Percentiles rank a stretch among this genome's conserved stretches.
Conservation (phyloP, 2,329 filamentous ascomycete species). For the Paracorniculantispora psalliotae region DNA sequence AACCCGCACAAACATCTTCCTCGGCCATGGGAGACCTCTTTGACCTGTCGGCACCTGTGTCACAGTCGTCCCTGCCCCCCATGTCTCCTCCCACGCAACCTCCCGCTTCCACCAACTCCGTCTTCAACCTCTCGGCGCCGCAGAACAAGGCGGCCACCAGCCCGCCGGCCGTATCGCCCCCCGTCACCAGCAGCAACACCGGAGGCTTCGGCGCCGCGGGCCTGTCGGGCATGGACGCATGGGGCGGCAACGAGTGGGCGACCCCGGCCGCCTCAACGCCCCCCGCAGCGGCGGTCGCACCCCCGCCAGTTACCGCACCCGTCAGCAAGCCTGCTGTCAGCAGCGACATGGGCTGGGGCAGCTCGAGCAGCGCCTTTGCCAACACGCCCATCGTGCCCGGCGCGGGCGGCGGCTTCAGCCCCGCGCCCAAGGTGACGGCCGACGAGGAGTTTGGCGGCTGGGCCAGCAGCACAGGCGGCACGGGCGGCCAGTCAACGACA, state of each 20-base stretch:
- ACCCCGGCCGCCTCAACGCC: slow-evolving; percentile 46
- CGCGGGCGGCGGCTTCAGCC: slow-evolving; percentile 59
- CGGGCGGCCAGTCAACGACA: slow-evolving; percentile 25
- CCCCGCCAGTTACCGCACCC: neutral
- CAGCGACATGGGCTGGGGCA: slow-evolving; percentile 60
- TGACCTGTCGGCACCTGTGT: slow-evolving; percentile 59
- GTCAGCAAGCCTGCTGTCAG: slow-evolving; percentile 35
- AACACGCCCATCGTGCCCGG: slow-evolving; percentile 57
- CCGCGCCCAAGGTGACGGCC: slow-evolving; percentile 66
- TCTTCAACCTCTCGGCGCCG: slow-evolving; percentile 72
- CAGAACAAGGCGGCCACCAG: slow-evolving; percentile 37
- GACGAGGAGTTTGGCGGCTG: slow-evolving; percentile 97
- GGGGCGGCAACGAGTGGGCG: slow-evolving; percentile 84
- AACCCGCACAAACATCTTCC: slow-evolving; percentile 42
- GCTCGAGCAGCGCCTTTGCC: slow-evolving; percentile 42
- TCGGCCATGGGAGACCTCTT: slow-evolving; percentile 75
- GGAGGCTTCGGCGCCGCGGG: slow-evolving; percentile 32
- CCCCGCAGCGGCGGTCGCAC: slow-evolving; percentile 49
- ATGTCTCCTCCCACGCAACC: slow-evolving; percentile 35
- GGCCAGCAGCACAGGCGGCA: slow-evolving; percentile 63
- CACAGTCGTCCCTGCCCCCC: slow-evolving; percentile 41
- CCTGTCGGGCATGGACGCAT: slow-evolving; percentile 62
- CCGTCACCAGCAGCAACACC: slow-evolving; percentile 29
- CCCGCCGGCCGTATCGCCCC: slow-evolving; percentile 31
- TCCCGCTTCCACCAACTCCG: slow-evolving; percentile 49